These are phyloP conservation scores for Microbotryum violaceum DNA, from an alignment of 1,284 basidiomycete genomes.

Conservation along the genomic window DNA sequence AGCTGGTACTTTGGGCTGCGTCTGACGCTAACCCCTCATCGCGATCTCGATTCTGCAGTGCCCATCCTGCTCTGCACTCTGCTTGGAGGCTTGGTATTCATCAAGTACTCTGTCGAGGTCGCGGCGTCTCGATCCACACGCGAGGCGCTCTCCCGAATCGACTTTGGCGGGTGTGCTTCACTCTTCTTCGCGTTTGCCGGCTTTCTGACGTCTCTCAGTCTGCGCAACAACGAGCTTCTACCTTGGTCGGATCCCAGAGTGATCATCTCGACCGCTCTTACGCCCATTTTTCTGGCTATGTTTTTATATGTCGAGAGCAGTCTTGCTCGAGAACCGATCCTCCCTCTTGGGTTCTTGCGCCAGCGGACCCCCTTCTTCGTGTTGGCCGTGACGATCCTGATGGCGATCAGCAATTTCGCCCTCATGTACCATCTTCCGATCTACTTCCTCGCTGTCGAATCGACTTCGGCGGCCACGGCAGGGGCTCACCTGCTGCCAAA, in stretches of 20 bases:
- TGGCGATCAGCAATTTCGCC: slow-evolving; percentile 31
- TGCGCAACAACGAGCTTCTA: slow-evolving; percentile 72
- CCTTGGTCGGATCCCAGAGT: slow-evolving; percentile 66
- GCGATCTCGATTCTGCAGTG: slow-evolving; percentile 60
- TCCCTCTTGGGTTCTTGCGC: slow-evolving; percentile 69
- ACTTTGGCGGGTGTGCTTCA: slow-evolving; percentile 70
- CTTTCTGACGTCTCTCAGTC: slow-evolving; percentile 64
- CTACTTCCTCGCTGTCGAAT: slow-evolving; percentile 73
- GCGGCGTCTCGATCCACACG: slow-evolving; percentile 40
- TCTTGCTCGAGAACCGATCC: slow-evolving; percentile 68
- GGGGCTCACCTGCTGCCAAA: slow-evolving; percentile 73
- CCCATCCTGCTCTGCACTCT: slow-evolving; percentile 38
- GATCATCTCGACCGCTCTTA: slow-evolving; percentile 55
- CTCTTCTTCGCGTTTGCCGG: slow-evolving; percentile 66
- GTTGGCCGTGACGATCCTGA: slow-evolving; percentile 63
- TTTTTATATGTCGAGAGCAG: slow-evolving; percentile 68
- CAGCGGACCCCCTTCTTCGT: slow-evolving; percentile 70
- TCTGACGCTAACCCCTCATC: slow-evolving; percentile 59
- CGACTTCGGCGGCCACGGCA: slow-evolving; percentile 33
- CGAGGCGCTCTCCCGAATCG: slow-evolving; percentile 67
- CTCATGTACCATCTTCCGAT: slow-evolving; percentile 61
- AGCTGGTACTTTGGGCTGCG: too few species aligned
- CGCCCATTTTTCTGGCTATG: slow-evolving; percentile 49
- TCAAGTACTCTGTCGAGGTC: slow-evolving; percentile 52
- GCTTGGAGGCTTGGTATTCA: neutral